Evolutionary conservation across 73 alveolate genomes (phyloP).

Genomic region (Paramecium pentaurelia): DNA sequence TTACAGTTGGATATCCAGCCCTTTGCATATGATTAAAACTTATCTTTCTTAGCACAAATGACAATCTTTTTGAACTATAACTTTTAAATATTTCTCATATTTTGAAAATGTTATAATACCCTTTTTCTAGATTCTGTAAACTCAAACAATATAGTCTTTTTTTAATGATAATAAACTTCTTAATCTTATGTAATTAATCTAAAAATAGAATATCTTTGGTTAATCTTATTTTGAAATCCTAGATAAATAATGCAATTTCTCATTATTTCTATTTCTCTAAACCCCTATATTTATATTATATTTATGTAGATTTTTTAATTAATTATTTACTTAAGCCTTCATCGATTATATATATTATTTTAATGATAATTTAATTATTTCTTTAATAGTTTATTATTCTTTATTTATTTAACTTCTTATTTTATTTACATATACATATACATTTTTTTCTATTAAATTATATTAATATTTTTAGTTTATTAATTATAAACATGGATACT

Average conservation of each 20-base stretch:
- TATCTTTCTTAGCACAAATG: neutral
- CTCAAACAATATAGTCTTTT: too few relatives aligned
- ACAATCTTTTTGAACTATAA: neutral
- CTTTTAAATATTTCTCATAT: neutral
- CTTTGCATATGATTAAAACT: neutral
- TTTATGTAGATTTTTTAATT: too few relatives aligned
- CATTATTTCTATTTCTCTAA: too few relatives aligned
- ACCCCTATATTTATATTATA: too few relatives aligned
- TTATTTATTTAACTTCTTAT: too few relatives aligned
- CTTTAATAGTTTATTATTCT: too few relatives aligned
- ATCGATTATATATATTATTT: too few relatives aligned
- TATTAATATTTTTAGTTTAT: too few relatives aligned
- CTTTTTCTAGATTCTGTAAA: neutral
- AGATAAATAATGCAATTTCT: too few relatives aligned
- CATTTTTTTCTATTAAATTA: too few relatives aligned
- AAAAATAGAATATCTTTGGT: neutral
- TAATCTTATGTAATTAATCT: neutral
- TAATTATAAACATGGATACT: neutral
- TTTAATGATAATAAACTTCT: neutral
- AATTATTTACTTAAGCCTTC: neutral
- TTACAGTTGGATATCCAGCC: neutral
- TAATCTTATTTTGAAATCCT: neutral
- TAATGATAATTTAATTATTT: too few relatives aligned
- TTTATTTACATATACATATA: too few relatives aligned
- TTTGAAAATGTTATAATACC: neutral